phyloP scores from a whole-genome alignment of 2,329 filamentous ascomycete species.

The Cryphonectria radicalis region DNA sequence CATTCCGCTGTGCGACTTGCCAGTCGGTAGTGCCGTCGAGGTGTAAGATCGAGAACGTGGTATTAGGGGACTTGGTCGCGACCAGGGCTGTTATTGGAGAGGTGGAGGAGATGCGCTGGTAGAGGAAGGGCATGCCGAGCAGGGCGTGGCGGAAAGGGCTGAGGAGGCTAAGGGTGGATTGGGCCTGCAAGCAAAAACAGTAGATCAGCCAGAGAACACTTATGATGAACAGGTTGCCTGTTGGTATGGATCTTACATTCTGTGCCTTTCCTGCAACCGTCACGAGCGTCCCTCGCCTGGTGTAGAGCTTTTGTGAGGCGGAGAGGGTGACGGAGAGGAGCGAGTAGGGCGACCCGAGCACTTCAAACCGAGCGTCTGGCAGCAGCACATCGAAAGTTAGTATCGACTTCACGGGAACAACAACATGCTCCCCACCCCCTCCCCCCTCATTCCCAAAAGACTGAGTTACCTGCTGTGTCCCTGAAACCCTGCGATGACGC shows the following conservation, averaged over 20 bases:
- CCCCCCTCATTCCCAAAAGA: background rate
- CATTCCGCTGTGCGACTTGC: constrained; percentile 87
- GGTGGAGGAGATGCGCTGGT: constrained; percentile 87
- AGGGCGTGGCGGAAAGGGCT: constrained; percentile 79
- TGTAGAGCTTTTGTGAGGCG: constrained; percentile 91
- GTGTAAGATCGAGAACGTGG: constrained; percentile 84
- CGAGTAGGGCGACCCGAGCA: constrained; percentile 89
- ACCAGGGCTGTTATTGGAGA: constrained; percentile 87
- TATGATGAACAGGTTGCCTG: too few relatives aligned
- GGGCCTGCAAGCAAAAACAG: constrained; percentile 59
- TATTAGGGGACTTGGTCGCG: constrained; percentile 82
- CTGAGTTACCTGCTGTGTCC: constrained; percentile 55
- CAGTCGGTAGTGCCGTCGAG: constrained; percentile 94
- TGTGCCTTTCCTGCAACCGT: constrained; percentile 88
- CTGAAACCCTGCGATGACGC: constrained; percentile 48
- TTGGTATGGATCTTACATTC: constrained; percentile 62
- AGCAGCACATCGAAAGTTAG: background rate
- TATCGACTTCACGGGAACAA: background rate
- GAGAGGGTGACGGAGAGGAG: constrained; percentile 92
- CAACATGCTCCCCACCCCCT: background rate
- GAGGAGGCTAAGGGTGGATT: constrained; percentile 87
- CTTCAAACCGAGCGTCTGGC: constrained; percentile 90
- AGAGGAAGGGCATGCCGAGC: constrained; percentile 90
- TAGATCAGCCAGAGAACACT: constrained; percentile 17
- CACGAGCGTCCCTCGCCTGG: constrained; percentile 86